A percentile compares a stretch with the other conserved stretches of the same genome.
These are phyloP conservation scores for Quercus bicolor DNA, from an alignment of 306 rosid species.

Conservation along the genomic window DNA sequence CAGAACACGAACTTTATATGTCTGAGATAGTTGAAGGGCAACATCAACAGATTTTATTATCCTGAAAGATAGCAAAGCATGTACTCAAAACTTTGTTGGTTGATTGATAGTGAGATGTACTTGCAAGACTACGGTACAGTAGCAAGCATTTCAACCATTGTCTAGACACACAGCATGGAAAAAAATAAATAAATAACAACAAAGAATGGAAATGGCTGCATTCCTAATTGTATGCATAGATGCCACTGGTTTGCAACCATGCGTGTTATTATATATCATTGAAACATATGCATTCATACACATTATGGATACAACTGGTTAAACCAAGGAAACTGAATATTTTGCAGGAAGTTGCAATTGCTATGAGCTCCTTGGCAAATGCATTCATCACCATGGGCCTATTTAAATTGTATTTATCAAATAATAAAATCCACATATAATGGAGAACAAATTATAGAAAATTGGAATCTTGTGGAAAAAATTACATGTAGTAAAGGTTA, in stretches of 20 bases:
- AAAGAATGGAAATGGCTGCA: no score
- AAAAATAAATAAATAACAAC: background rate
- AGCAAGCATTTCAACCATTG: background rate
- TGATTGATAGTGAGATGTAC: background rate
- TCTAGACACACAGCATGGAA: background rate
- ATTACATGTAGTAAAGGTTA: background rate
- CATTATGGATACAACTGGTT: background rate
- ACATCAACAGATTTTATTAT: constrained; percentile 47
- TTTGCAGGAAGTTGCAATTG: no score
- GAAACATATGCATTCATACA: background rate
- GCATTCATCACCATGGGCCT: no score
- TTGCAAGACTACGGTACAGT: background rate
- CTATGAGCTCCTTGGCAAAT: no score
- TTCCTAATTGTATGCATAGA: background rate
- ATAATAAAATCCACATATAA: no score
- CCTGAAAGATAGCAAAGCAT: constrained; percentile 39
- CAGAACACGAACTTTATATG: constrained; percentile 31
- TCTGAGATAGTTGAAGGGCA: constrained; percentile 57
- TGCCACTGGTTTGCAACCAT: background rate
- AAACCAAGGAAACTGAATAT: no score
- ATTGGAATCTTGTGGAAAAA: background rate
- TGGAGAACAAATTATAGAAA: no score
- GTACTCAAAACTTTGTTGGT: constrained; percentile 6
- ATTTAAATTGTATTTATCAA: no score
- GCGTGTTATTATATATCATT: background rate